phyloP scores from a whole-genome alignment of 2,329 filamentous ascomycete species.

The Epichloe gansuensis region DNA sequence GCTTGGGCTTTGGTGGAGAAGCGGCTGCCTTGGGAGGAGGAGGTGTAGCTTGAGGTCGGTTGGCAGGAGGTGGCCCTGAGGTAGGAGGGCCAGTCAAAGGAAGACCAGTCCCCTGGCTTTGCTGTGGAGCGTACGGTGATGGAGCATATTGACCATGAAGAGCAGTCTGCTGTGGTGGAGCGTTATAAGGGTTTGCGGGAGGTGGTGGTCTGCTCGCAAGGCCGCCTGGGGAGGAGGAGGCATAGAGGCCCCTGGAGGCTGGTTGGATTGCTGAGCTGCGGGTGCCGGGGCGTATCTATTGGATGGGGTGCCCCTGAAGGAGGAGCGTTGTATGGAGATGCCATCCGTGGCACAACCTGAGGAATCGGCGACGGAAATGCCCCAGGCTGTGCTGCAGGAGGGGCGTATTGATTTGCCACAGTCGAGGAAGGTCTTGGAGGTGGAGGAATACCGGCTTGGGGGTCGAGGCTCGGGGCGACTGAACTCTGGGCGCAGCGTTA shows the following conservation, averaged over 20 bases:
- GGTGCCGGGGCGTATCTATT: slow-evolving; percentile 66
- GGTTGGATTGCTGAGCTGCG: slow-evolving; percentile 38
- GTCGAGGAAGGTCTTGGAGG: slow-evolving; percentile 51
- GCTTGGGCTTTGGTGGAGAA: slow-evolving; percentile 46
- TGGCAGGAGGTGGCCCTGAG: slow-evolving; percentile 20
- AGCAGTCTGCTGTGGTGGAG: slow-evolving; percentile 35
- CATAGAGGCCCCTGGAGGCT: slow-evolving; percentile 25
- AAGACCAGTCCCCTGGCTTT: slow-evolving; percentile 27
- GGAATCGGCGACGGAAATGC: slow-evolving; percentile 45
- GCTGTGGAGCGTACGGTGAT: slow-evolving; percentile 25
- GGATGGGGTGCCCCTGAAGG: slow-evolving; percentile 55
- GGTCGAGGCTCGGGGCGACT: slow-evolving; percentile 53
- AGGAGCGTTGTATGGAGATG: slow-evolving; percentile 79
- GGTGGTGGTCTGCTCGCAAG: slow-evolving; percentile 30
- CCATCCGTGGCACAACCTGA: slow-evolving; percentile 56
- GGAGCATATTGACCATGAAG: slow-evolving; percentile 22
- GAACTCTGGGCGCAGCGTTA: slow-evolving; percentile 54
- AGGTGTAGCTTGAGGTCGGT: slow-evolving; percentile 24
- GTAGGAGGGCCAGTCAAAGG: slow-evolving; percentile 28
- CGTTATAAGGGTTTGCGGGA: slow-evolving; percentile 29
- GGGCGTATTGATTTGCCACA: slow-evolving; percentile 41
- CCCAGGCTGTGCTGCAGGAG: slow-evolving; percentile 50
- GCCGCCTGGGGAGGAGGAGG: slow-evolving; percentile 26
- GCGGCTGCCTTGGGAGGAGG: slow-evolving; percentile 35
- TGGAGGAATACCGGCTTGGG: slow-evolving; percentile 37